These are phyloP conservation scores for Thraustochytrium striatum DNA, from an alignment of 352 stramenopile genomes.

Conservation along the genomic window DNA sequence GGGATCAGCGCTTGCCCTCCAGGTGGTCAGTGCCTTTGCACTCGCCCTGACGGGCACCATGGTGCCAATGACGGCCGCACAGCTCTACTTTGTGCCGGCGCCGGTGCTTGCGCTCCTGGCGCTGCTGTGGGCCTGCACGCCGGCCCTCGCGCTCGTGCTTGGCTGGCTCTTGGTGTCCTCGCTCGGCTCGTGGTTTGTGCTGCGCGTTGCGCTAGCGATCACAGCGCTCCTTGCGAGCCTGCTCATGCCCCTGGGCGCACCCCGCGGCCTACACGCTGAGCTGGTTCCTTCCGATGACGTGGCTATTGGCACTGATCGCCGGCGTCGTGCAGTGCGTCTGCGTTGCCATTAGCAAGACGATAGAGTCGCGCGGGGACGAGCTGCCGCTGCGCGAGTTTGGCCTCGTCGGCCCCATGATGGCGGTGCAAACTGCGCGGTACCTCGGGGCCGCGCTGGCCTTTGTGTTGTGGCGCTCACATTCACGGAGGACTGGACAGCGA, in stretches of 20 bases:
- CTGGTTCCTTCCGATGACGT: neutral
- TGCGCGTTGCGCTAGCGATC: neutral
- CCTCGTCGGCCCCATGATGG: slow-evolving; percentile 10
- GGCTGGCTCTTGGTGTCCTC: neutral
- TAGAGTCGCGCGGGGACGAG: neutral
- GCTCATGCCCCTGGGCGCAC: neutral
- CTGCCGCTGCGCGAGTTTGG: neutral
- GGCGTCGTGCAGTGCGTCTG: neutral
- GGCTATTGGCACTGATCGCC: neutral
- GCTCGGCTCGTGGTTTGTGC: slow-evolving; percentile 1
- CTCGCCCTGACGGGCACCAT: neutral
- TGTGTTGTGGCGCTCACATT: neutral
- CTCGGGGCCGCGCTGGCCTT: neutral
- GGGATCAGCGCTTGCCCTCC: neutral
- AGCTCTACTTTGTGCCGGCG: no score
- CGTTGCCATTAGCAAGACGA: neutral
- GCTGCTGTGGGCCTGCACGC: neutral
- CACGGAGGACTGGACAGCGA: neutral
- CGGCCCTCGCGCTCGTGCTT: neutral
- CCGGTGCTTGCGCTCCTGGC: neutral
- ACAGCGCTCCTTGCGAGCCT: neutral
- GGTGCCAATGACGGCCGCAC: neutral
- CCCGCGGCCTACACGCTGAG: slow-evolving; percentile 1
- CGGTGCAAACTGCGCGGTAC: slow-evolving; percentile 2
- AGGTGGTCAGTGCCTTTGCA: neutral